Percentiles rank a stretch among this genome's conserved stretches.
Conservation (phyloP, 768 basidiomycete genomes). For the Termitomyces sp. region DNA sequence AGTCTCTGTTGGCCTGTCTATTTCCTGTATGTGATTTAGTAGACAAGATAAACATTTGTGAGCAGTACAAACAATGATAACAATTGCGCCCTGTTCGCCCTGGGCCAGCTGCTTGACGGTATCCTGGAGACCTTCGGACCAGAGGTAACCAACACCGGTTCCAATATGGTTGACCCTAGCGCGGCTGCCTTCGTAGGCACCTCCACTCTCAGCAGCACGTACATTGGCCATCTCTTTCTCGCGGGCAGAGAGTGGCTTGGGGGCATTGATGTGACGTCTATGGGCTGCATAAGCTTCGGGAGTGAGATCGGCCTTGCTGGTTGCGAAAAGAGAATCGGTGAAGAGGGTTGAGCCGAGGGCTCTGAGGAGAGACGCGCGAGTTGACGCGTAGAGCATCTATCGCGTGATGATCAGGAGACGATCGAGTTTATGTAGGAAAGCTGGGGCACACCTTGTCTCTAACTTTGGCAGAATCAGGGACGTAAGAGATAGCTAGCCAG, state of each 20-base stretch:
- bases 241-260: constrained; percentile 76
- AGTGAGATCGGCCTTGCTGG: constrained; percentile 63
- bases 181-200: constrained; percentile 56
- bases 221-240: constrained; percentile 83
- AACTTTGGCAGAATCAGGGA: constrained; percentile 78
- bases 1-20: constrained; percentile 64
- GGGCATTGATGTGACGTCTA: constrained; percentile 64
- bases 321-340: constrained; percentile 75
- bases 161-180: constrained; percentile 55
- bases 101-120: constrained; percentile 59
- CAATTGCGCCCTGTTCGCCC: constrained; percentile 46
- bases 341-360: constrained; percentile 73
- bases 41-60: background rate
- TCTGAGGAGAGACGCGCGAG: constrained; percentile 64
- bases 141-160: constrained; percentile 59
- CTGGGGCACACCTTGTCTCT: constrained; percentile 65
- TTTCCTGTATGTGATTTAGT: constrained; percentile 39
- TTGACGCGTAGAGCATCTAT: constrained; percentile 91
- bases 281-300: constrained; percentile 73
- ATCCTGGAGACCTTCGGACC: constrained; percentile 62
- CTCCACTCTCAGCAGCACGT: constrained; percentile 62
- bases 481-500: constrained; percentile 78
- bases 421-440: background rate
- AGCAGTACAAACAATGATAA: constrained; percentile 51
- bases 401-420: background rate